These are phyloP conservation scores for Tripidium arundinaceum DNA, from an alignment of 202 grass and related monocot genomes.

Conservation along the genomic window DNA sequence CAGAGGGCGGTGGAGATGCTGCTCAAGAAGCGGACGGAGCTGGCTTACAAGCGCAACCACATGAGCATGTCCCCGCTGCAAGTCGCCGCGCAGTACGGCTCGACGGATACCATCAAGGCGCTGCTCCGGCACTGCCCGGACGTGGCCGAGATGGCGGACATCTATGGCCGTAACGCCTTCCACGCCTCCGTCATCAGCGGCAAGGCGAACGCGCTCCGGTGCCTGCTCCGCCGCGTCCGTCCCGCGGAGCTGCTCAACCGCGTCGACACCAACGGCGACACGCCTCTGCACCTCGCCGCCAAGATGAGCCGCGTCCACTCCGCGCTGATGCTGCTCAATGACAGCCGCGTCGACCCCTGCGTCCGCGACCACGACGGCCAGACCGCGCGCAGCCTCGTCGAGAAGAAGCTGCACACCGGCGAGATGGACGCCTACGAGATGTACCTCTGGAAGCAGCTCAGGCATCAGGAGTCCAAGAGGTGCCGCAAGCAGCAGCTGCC, in stretches of 20 bases:
- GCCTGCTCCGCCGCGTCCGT: constrained; percentile 26
- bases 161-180: constrained; percentile 23
- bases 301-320: constrained; percentile 35
- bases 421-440: constrained; percentile 40
- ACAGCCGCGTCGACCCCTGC: constrained; percentile 15
- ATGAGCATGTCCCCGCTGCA: constrained; percentile 33
- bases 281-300: constrained; percentile 50
- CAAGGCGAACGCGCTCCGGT: constrained; percentile 29
- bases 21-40: constrained; percentile 4
- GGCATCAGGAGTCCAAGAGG: constrained; percentile 37
- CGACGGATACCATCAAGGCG: constrained; percentile 33
- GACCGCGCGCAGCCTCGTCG: constrained; percentile 32
- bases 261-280: constrained; percentile 26
- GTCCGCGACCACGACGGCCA: not conserved
- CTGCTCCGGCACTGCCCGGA: constrained; percentile 45
- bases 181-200: constrained; percentile 33
- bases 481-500: constrained; percentile 62
- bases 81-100: constrained; percentile 42
- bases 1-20: constrained; percentile 33
- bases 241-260: constrained; percentile 47
- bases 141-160: constrained; percentile 39
- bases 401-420: not conserved
- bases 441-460: constrained; percentile 68
- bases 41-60: constrained; percentile 29
- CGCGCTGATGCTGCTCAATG: constrained; percentile 18